These are phyloP conservation scores for Cordyceps militaris DNA, from an alignment of 2,329 filamentous ascomycete species.

Conservation along the genomic window DNA sequence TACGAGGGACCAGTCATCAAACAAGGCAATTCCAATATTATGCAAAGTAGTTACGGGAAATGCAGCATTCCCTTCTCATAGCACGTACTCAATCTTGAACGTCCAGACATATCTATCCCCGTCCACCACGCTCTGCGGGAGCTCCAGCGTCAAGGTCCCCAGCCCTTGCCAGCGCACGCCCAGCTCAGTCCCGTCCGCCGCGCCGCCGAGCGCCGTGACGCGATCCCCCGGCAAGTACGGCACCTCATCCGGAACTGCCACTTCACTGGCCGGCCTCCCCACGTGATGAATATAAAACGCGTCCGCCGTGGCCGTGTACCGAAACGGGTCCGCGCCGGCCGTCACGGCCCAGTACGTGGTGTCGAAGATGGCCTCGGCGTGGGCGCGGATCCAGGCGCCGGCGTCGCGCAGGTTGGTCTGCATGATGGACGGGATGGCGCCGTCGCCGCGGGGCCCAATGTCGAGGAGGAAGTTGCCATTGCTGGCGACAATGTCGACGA, in stretches of 20 bases:
- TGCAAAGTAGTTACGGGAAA: too few species aligned
- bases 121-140: constrained; percentile 25
- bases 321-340: constrained; percentile 34
- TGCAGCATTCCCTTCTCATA: background rate
- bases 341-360: constrained; percentile 49
- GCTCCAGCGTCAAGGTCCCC: constrained; percentile 23
- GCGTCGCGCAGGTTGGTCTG: constrained; percentile 40
- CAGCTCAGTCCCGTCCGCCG: constrained; percentile 18
- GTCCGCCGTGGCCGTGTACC: constrained; percentile 45
- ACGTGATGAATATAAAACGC: constrained; percentile 47
- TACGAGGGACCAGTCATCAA: background rate
- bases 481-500: constrained; percentile 47
- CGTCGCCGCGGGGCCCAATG: constrained; percentile 48
- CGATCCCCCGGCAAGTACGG: constrained; percentile 40
- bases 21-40: background rate
- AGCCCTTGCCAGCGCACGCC: constrained; percentile 15
- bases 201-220: constrained; percentile 36
- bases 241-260: constrained; percentile 34
- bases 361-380: constrained; percentile 49
- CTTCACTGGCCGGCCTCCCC: constrained; percentile 30
- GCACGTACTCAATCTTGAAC: constrained; percentile 21
- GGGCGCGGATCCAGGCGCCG: constrained; percentile 45
- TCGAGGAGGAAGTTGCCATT: constrained; percentile 52
- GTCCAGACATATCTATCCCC: constrained; percentile 34
- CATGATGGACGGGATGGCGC: constrained; percentile 44